These are phyloP conservation scores for Patellaria atrata DNA, from an alignment of 495 filamentous ascomycete species.

Conservation along the genomic window DNA sequence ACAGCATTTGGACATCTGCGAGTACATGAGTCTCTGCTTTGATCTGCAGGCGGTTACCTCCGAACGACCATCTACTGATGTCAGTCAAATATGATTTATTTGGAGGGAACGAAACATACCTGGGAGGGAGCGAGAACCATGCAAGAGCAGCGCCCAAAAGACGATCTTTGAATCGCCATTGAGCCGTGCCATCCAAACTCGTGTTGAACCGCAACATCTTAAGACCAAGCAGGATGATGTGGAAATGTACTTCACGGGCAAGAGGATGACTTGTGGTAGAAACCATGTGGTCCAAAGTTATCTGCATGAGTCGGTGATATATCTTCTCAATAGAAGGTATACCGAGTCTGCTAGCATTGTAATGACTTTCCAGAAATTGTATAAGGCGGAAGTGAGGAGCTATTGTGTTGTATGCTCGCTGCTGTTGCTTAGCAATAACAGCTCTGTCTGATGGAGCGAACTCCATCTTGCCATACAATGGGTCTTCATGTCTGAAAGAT, in stretches of 20 bases:
- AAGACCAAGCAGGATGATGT: slow-evolving; percentile 69
- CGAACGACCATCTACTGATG: slow-evolving; percentile 65
- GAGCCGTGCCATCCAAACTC: slow-evolving; percentile 40
- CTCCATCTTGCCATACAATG: slow-evolving; percentile 81
- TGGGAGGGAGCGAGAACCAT: slow-evolving; percentile 74
- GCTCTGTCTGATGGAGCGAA: slow-evolving; percentile 81
- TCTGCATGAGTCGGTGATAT: slow-evolving; percentile 62
- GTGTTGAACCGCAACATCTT: slow-evolving; percentile 57
- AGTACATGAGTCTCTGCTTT: slow-evolving; percentile 83
- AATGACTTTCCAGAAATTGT: slow-evolving; percentile 86
- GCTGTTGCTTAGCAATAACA: slow-evolving; percentile 55
- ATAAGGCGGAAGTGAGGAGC: slow-evolving; percentile 74
- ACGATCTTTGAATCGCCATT: slow-evolving; percentile 73
- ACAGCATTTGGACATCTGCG: slow-evolving; percentile 51
- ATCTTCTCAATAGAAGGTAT: slow-evolving; percentile 64
- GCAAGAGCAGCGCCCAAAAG: slow-evolving; percentile 69
- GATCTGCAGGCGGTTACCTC: slow-evolving; percentile 80
- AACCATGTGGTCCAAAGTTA: slow-evolving; percentile 58
- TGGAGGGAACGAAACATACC: slow-evolving; percentile 33
- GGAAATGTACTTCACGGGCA: slow-evolving; percentile 79
- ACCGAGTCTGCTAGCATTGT: slow-evolving; percentile 72
- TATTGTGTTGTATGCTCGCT: slow-evolving; percentile 61
- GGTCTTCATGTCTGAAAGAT: slow-evolving; percentile 53
- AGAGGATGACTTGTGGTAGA: slow-evolving; percentile 65
- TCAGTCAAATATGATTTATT: slow-evolving; percentile 10